A percentile compares a stretch with the other conserved stretches of the same genome.
phyloP scores from a whole-genome alignment of 1,284 basidiomycete species.

The Hymenochaete sp. region DNA sequence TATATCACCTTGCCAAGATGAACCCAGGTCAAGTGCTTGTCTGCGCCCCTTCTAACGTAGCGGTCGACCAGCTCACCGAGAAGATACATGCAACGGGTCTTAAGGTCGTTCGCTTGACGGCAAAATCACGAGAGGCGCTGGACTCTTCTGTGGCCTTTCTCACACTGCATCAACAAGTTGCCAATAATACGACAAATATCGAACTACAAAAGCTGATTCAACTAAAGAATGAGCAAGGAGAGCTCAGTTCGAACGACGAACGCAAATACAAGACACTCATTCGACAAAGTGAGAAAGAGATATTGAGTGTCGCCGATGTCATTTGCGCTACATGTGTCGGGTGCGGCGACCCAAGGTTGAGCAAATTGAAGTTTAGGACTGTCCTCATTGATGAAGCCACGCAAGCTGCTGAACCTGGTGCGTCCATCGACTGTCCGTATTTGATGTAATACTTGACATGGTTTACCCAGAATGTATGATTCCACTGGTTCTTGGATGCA shows the following conservation, averaged over 20 bases:
- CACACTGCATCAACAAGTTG: slow-evolving; percentile 95
- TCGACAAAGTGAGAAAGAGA: slow-evolving; percentile 94
- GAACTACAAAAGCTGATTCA: slow-evolving; percentile 97
- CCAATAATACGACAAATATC: slow-evolving; percentile 88
- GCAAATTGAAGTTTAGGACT: slow-evolving; percentile 96
- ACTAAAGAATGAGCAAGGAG: slow-evolving; percentile 95
- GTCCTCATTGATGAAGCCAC: slow-evolving; percentile 99
- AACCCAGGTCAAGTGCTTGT: slow-evolving; percentile 98
- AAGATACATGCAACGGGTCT: slow-evolving; percentile 97
- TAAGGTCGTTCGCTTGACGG: slow-evolving; percentile 95
- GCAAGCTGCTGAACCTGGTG: slow-evolving; percentile 94
- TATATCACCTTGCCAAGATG: slow-evolving; percentile 99
- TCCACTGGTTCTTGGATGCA: slow-evolving; percentile 94
- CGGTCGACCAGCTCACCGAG: slow-evolving; percentile 97
- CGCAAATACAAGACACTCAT: slow-evolving; percentile 96
- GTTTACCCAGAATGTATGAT: slow-evolving; percentile 87
- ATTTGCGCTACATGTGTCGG: slow-evolving; percentile 99
- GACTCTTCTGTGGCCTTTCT: slow-evolving; percentile 91
- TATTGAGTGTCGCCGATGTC: slow-evolving; percentile 89
- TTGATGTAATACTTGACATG: slow-evolving; percentile 16
- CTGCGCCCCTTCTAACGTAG: slow-evolving; percentile 98
- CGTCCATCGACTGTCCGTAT: slow-evolving; percentile 26
- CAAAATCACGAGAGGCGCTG: slow-evolving; percentile 95
- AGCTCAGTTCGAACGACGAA: slow-evolving; percentile 93
- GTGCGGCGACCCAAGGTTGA: slow-evolving; percentile 90